These are phyloP conservation scores for Phaseolus coccineus DNA, from an alignment of 331 rosid genomes.

Conservation along the genomic window DNA sequence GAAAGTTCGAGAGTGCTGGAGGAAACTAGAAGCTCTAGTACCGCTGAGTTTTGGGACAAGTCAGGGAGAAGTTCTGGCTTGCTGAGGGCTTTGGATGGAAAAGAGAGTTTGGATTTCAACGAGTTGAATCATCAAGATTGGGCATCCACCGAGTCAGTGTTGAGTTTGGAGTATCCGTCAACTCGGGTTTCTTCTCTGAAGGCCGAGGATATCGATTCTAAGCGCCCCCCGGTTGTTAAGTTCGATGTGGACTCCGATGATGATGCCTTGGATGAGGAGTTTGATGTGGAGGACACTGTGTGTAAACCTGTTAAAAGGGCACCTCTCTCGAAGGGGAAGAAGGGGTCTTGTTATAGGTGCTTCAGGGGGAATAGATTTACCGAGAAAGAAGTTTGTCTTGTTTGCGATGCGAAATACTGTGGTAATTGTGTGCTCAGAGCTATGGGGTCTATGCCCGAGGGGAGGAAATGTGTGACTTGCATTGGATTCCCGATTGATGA, in stretches of 20 bases:
- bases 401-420: constrained; percentile 96
- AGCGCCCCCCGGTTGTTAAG: constrained; percentile 63
- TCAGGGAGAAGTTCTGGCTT: constrained; percentile 56
- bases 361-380: constrained; percentile 91
- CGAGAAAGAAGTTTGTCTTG: constrained; percentile 95
- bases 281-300: constrained; percentile 62
- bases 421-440: constrained; percentile 95
- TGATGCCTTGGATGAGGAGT: constrained; percentile 58
- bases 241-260: constrained; percentile 75
- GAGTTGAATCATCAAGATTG: constrained; percentile 80
- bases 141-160: constrained; percentile 75
- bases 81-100: constrained; percentile 59
- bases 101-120: constrained; percentile 74
- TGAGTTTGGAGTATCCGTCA: constrained; percentile 94
- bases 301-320: constrained; percentile 60
- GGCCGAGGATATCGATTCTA: constrained; percentile 64
- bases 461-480: constrained; percentile 93
- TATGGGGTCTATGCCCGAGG: constrained; percentile 99
- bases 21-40: constrained; percentile 53
- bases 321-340: constrained; percentile 81
- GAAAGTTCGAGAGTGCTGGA: constrained; percentile 35
- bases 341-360: constrained; percentile 90
- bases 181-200: constrained; percentile 85
- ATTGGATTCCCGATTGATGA: constrained; percentile 87
- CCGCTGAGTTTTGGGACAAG: constrained; percentile 65